Evolutionary conservation across 345 rosid genomes (phyloP).

Genomic region (Eucalyptus cloeziana): DNA sequence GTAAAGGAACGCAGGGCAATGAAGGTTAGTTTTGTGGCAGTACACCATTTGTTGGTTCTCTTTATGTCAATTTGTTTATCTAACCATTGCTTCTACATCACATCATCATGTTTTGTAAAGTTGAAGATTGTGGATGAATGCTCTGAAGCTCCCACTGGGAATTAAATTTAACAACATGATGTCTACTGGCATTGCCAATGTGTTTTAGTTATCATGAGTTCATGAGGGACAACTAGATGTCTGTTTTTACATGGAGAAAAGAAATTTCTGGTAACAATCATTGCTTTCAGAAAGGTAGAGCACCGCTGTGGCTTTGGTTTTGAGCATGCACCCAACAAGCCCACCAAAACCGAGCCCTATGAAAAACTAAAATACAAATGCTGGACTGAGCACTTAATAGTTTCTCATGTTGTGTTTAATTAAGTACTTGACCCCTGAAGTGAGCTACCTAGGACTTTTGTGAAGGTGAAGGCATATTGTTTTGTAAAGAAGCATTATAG

Average conservation of each 20-base stretch:
- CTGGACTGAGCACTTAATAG: not conserved
- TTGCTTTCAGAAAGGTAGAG: not conserved
- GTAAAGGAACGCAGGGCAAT: constrained; percentile 95
- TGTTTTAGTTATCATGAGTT: not conserved
- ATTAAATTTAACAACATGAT: not conserved
- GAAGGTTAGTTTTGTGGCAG: constrained; percentile 37
- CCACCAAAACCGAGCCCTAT: not conserved
- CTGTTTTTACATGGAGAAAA: not conserved
- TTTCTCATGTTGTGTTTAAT: not conserved
- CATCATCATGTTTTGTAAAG: not conserved
- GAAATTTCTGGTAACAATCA: not conserved
- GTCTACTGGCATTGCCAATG: not conserved
- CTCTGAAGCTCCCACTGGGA: not conserved
- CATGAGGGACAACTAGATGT: not conserved
- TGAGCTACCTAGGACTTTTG: not conserved
- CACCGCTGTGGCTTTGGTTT: not conserved
- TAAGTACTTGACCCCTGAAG: not conserved
- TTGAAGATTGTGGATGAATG: not conserved
- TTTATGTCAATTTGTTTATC: not conserved
- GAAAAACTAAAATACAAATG: not conserved
- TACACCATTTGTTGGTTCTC: not conserved
- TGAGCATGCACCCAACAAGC: not conserved
- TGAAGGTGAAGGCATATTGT: not conserved
- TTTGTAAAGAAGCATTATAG: not conserved
- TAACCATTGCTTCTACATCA: not conserved